Evolutionary conservation across 1,139 yeast species (phyloP), one percentile per base, ranked within the genome.

Genomic region (Blastobotrys petasosporus): DNA sequence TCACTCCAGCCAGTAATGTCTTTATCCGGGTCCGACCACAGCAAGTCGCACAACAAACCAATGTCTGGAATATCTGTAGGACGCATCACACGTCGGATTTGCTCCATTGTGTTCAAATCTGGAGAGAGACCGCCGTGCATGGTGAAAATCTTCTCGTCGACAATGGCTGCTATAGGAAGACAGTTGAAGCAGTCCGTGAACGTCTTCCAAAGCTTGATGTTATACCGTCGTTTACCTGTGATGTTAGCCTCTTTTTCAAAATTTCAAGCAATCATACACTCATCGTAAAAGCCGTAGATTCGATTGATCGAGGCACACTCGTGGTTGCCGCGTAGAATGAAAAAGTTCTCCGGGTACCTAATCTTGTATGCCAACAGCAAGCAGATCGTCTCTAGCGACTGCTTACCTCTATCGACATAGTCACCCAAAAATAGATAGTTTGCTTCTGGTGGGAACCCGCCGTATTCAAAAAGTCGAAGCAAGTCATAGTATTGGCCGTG

Each of bases 121-220:
- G 98, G 98, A 31, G 95, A 85, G 59, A 92, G 77, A 50, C 98
- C 98, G 60, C 98, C 98, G 70, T 92, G 98, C 96, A 92, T 88
- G 54, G 97, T 86, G 67, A 92, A 90, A 68, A 92, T 92, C 74
- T 90, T 90, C 67, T 90, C 97, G 66, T 90, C 97, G 58, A 92
- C 86, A 59, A 90, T 90, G 48, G 97, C 97, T 49, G 97, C 97
- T 66, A 92, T 90, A 53, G 98, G 98, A 66, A 92, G 77, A 69
- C 97, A 88, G 75, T 92, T 92, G 76, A 92, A 92, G 70, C 97
- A 88, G 70, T 92, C 97, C 41, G 97, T 88, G 65, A 92, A 92
- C 16, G 96, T 88, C 70, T 92, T 92, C 97, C 98, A 92, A 60
- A 88, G 82, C 70, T 90, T 92, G 69, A 92, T 88, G 70, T 88